Base-by-base conservation (phyloP, 345 rosid species). In the Aquilaria sinensis region DNA sequence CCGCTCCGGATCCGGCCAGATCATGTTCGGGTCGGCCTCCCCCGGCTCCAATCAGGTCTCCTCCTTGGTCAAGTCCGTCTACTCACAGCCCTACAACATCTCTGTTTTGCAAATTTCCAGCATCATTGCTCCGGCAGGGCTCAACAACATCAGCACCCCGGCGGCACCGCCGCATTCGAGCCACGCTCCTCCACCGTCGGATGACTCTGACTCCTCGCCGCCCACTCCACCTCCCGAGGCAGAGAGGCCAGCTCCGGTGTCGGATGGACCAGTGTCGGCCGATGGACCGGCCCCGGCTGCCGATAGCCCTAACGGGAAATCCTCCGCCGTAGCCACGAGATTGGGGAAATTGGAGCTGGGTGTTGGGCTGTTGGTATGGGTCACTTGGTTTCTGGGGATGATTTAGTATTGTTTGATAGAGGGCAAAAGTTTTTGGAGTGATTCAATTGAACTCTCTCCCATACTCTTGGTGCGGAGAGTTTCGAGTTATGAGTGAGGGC, bases 11-110 rank as follows among this genome's bases (percentile, higher is more conserved):
- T 29, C 43, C 6, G 30, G 29, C n/a, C 10, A 32, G 14, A 51
- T 45, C 11, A 41, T 15, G 43, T 63, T 63, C 31, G 3, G 29
- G 6, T 63, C 58, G 1, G 58, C 67, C 11, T 16, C 67, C 31
- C 43, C 51, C 0, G 50, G 66, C 50, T 23, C 66, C 23, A 15
- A 15, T 9, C 32, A 0, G 6, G 50, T 33, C 12, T 11, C 49
- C 56, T 2, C 9, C 9, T 62, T 16, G 2, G 12, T 62, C 16
- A 43, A 23, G 23, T 2, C 66, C 12, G 2, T 62, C 9, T 0
- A 4, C 1, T 2, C 58, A 6, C 16, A 63, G 14, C 67, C 57
- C 4, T 23, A 11, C 9, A 34, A 8, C 34, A 12, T 37, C 30
- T 37, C 57, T 2, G 56, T 52, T 1, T 34, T 51, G 16, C 57